Evolutionary conservation across 176 grass and related monocot genomes (phyloP), one percentile per base, ranked within the genome.

Genomic region (Rhipidocladum racemiflorum): DNA sequence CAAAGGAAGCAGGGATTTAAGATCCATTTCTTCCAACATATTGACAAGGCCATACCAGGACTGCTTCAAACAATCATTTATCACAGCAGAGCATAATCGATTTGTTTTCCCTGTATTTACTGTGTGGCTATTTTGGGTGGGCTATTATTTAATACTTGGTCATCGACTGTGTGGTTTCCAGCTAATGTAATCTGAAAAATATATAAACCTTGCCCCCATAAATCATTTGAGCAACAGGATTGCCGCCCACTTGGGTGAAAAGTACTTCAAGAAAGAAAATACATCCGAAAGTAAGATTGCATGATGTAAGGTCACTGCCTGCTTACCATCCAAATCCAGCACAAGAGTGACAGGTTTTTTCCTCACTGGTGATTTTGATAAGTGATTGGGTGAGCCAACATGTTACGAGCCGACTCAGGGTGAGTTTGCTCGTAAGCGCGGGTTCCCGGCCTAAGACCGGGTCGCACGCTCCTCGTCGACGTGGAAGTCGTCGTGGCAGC

Each of bases 241-340:
- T 38, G 9, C 39, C 65, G 49, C 15, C 39, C 69, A 16, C 27
- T 36, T 61, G 28, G 44, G 55, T 25, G 18, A 54, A 55, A 86
- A 62, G 4, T 73, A 64, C 10, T 5, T 45, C 14, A 60, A 25
- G 28, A 66, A 84, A 81, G 56, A 24, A 64, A 77, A 44, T 2
- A 23, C 9, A 74, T 18, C 49, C n/a, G 56, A 49, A 83, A 27
- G 10, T 79, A 83, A 42, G 28, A 62, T 43, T 79, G 40, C 45
- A 78, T 72, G 24, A 79, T 63, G 70, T 61, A 9, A 71, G 43
- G 13, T 72, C 35, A 74, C 21, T 65, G 72, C 70, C 20, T 82
- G 45, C 92, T 93, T 85, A 99, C 97, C 97, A 61, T 99, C 97
- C 70, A 99, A 92, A 95, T 99, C 97, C 44, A 99, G 97, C 25